These are phyloP conservation scores for Phaeotremella fagi DNA, from an alignment of 768 basidiomycete genomes.

Conservation along the genomic window DNA sequence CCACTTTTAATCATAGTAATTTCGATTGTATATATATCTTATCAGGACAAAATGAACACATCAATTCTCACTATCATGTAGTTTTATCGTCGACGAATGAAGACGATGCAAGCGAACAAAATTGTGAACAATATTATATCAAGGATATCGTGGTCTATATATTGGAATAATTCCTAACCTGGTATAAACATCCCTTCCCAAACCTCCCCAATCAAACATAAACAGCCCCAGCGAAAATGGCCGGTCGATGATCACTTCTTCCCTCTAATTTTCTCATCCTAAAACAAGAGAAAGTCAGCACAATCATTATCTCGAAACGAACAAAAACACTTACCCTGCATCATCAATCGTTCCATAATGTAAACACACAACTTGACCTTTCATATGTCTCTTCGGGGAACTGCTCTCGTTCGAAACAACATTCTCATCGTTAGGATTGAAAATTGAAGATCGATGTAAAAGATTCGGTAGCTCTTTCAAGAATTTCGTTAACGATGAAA, in stretches of 20 bases:
- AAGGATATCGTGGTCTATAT: too few species aligned
- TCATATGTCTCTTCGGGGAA: constrained; percentile 11
- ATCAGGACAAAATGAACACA: too few species aligned
- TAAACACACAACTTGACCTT: constrained; percentile 46
- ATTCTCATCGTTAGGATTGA: constrained; percentile 3
- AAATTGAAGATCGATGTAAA: constrained; percentile 15
- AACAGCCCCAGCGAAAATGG: constrained; percentile 45
- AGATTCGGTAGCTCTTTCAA: constrained; percentile 33
- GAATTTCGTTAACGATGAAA: constrained; percentile 25
- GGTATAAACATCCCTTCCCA: too few species aligned
- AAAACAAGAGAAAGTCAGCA: constrained; percentile 3
- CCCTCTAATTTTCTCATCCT: constrained; percentile 46
- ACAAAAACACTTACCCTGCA: constrained; percentile 25
- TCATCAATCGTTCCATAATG: constrained; percentile 48
- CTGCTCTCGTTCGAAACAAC: neutral
- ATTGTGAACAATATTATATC: too few species aligned
- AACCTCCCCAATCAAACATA: constrained; percentile 35
- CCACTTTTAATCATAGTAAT: too few species aligned
- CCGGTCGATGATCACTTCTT: constrained; percentile 47
- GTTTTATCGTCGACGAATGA: too few species aligned
- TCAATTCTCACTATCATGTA: too few species aligned
- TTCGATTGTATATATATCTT: too few species aligned
- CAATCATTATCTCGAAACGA: neutral
- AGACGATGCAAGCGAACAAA: too few species aligned
- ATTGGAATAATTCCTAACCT: too few species aligned